Evolutionary conservation across 2,329 filamentous ascomycete genomes (phyloP), one percentile per base, ranked within the genome.

Genomic region (Endoconidiophora laricicola): DNA sequence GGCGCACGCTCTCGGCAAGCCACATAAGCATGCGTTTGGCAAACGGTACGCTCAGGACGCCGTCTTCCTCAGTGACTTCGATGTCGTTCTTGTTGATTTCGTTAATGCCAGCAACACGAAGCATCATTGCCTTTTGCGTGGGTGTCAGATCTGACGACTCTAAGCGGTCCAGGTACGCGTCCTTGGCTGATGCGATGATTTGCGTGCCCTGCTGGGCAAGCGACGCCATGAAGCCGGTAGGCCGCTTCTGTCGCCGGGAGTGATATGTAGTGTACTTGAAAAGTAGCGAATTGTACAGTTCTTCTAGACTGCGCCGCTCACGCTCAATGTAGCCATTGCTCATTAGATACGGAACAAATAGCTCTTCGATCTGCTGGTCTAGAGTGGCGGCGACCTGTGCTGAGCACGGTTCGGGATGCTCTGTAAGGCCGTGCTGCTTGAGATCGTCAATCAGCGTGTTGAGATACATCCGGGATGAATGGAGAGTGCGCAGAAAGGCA

Each of bases 231-330:
- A 95, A 95, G 0, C 86, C 86, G 0, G 85, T 86, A 1, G 88
- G 83, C 23, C 82, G 80, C 70, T 93, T 95, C 63, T 94, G 90
- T 55, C 86, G 74, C 53, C 81, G 72, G 0, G 83, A 86, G 63
- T 98, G 91, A 61, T 90, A 96, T n/a, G 93, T 83, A 14, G 86
- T 93, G 60, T 91, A 98, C 59, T 93, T 94, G 75, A 98, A 94
- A 3, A 96, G 74, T 49, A 98, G 68, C 0, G 91, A 94, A 49
- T 86, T 90, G 66, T 94, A 87, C 56, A 88, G 66, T 61, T 90
- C 85, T 60, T 88, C 84, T 45, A 91, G 65, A 52, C 74, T 82
- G 62, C 70, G 78, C 59, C 69, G 75, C 60, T 84, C 80, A 53
- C 79, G 71, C 51, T 83, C 80, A 52, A 84, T 83, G 57, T 83